A percentile compares a stretch with the other conserved stretches of the same genome.
Evolutionary conservation across 257 asterid species (phyloP).

Genomic region (Voacanga thouarsii): DNA sequence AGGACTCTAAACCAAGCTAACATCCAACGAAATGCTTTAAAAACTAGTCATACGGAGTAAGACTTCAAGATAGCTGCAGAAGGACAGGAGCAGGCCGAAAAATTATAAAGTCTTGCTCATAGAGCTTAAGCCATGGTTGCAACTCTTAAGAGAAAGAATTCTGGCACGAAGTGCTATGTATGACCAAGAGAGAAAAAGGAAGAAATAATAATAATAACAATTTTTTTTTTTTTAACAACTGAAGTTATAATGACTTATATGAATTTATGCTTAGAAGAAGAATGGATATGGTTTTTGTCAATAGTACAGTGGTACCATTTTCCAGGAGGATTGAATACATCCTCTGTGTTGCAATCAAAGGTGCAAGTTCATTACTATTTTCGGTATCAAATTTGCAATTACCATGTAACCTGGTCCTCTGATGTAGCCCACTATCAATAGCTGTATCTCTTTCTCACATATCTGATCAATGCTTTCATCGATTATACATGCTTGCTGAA

Average conservation of each 20-base stretch:
- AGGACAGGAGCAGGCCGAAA: not conserved
- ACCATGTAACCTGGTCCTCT: conserved; percentile 50
- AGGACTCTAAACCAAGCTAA: not conserved
- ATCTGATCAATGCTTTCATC: conserved; percentile 27
- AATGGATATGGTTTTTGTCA: not conserved
- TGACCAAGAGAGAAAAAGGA: not conserved
- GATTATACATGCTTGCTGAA: conserved; percentile 50
- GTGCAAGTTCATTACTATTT: not conserved
- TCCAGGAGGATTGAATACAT: not conserved
- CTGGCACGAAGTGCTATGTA: not conserved
- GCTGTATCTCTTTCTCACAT: conserved; percentile 43
- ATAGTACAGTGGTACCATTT: not conserved
- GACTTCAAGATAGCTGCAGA: not conserved
- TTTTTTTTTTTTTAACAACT: too few species aligned
- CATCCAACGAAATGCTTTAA: not conserved
- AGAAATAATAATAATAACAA: too few species aligned
- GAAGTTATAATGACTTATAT: not conserved
- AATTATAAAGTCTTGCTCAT: not conserved
- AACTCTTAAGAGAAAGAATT: not conserved
- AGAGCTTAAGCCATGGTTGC: not conserved
- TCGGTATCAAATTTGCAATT: conserved; percentile 11
- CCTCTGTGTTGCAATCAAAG: not conserved
- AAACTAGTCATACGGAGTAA: not conserved
- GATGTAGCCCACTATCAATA: conserved; percentile 64
- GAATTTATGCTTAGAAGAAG: not conserved